Evolutionary conservation across 176 grass and related monocot species (phyloP).

Genomic region (Typha latifolia): DNA sequence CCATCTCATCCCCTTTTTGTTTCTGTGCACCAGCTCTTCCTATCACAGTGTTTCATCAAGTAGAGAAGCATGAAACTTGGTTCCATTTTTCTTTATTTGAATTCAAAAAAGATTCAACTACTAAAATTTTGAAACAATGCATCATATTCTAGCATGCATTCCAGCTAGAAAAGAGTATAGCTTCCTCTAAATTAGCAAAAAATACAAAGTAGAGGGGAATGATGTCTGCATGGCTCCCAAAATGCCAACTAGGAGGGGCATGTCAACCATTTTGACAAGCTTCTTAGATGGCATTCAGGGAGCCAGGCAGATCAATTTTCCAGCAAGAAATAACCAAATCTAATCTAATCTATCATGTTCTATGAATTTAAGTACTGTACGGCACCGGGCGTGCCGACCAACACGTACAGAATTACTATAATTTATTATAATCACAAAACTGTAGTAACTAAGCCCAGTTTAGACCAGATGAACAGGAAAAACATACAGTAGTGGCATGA

Average conservation of each 20-base stretch:
- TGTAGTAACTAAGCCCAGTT: too few species aligned
- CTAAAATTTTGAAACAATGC: too few species aligned
- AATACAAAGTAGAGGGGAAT: too few species aligned
- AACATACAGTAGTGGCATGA: too few species aligned
- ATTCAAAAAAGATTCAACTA: too few species aligned
- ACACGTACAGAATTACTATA: background rate
- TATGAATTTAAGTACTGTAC: background rate
- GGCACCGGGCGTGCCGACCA: background rate
- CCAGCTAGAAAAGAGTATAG: too few species aligned
- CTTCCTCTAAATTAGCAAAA: too few species aligned
- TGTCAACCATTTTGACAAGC: slow-evolving; percentile 26
- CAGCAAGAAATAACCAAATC: background rate
- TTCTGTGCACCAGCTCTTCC: slow-evolving; percentile 24
- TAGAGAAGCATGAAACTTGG: too few species aligned
- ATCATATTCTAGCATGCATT: too few species aligned
- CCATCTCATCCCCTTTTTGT: slow-evolving; percentile 38
- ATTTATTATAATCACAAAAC: background rate
- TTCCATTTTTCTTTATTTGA: too few species aligned
- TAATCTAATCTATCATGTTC: background rate
- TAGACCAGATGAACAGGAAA: too few species aligned
- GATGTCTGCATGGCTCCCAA: slow-evolving; percentile 54
- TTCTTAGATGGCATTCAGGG: slow-evolving; percentile 90
- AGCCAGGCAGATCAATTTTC: slow-evolving; percentile 43
- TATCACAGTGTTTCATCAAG: too few species aligned
- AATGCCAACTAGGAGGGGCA: slow-evolving; percentile 56